Conservation (phyloP, 2,329 filamentous ascomycete genomes). For the Trichoderma oligosporum region DNA sequence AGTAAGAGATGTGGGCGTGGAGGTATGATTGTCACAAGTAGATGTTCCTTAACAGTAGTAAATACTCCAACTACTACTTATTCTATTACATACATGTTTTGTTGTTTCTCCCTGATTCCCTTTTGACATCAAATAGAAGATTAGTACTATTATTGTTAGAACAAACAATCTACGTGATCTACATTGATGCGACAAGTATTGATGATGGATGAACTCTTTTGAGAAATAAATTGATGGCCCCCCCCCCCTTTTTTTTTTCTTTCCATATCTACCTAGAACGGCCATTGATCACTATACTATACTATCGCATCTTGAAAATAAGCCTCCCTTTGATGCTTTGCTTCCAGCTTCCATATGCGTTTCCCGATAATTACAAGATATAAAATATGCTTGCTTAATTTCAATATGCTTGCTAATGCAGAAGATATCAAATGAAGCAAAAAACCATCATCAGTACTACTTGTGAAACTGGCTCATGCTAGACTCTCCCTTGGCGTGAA, state of each 20-base stretch:
- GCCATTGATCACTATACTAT: not conserved
- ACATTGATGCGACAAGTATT: no score
- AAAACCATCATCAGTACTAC: conserved; percentile 6
- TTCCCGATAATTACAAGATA: no score
- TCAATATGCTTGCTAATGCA: not conserved
- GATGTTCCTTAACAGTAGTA: not conserved
- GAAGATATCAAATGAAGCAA: not conserved
- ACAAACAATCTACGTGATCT: no score
- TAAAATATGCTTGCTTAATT: not conserved
- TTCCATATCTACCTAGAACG: not conserved
- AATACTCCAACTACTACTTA: not conserved
- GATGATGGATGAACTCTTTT: no score
- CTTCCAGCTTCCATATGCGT: not conserved
- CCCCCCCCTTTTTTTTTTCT: not conserved
- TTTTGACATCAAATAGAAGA: not conserved
- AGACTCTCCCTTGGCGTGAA: not conserved
- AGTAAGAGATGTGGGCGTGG: not conserved
- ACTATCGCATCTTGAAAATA: not conserved
- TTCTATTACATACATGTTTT: not conserved
- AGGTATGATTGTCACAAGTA: not conserved
- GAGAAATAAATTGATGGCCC: not conserved
- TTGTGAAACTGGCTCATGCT: conserved; percentile 21
- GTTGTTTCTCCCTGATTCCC: not conserved
- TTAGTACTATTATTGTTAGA: not conserved
- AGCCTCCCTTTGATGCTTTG: not conserved